Evolutionary conservation across 129 eudicot species (phyloP).

Genomic region (Helianthus tuberosus): DNA sequence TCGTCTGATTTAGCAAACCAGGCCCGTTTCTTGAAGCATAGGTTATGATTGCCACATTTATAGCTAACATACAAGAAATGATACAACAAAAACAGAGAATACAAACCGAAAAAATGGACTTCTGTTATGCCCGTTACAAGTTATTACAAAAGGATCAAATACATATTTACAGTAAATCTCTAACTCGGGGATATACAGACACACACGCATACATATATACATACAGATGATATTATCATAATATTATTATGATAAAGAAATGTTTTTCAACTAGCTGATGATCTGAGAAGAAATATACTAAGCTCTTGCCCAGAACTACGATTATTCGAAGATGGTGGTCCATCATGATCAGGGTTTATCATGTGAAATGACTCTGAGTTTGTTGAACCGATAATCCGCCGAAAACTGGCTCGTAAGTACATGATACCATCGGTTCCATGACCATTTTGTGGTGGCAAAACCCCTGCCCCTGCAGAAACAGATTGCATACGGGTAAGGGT

Average conservation of each 20-base stretch:
- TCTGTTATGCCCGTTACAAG: too few relatives aligned
- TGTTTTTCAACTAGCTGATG: slow-evolving; percentile 20
- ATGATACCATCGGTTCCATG: slow-evolving; percentile 22
- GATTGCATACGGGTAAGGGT: slow-evolving; percentile 42
- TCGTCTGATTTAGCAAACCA: neutral
- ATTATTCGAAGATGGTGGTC: slow-evolving; percentile 16
- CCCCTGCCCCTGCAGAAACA: slow-evolving; percentile 45
- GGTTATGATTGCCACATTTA: too few relatives aligned
- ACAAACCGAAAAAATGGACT: too few relatives aligned
- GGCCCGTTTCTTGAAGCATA: too few relatives aligned
- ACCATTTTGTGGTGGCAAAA: slow-evolving; percentile 37
- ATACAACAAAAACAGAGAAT: too few relatives aligned
- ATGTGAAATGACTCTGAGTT: slow-evolving; percentile 46
- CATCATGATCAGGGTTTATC: slow-evolving; percentile 39
- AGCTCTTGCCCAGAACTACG: slow-evolving; percentile 39
- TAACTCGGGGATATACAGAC: neutral
- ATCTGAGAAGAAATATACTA: slow-evolving; percentile 46
- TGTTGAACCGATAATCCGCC: slow-evolving; percentile 33
- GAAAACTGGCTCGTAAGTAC: slow-evolving; percentile 43
- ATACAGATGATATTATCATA: too few relatives aligned
- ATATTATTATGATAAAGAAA: slow-evolving; percentile 1
- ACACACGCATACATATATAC: neutral
- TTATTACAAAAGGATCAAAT: too few relatives aligned
- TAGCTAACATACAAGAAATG: too few relatives aligned
- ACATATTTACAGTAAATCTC: too few relatives aligned